Percentiles rank a stretch among this genome's conserved stretches.
phyloP scores from a whole-genome alignment of 2,329 filamentous ascomycete species.

The Fusarium pilosicola region DNA sequence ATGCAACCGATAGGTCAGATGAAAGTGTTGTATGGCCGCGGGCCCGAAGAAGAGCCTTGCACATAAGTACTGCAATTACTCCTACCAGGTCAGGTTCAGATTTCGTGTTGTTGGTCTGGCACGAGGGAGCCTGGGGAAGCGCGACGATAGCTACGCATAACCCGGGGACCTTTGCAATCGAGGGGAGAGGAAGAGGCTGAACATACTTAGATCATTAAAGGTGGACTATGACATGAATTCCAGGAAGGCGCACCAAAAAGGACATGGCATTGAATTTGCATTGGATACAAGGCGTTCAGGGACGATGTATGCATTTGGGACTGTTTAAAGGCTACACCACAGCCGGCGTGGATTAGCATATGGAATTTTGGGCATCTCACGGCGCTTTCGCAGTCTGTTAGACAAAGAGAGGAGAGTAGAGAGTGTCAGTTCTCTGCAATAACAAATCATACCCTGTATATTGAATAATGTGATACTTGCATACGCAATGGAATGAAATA shows the following conservation, averaged over 20 bases:
- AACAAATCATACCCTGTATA: neutral
- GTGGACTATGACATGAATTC: neutral
- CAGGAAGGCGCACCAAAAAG: conserved; percentile 14
- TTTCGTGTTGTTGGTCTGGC: neutral
- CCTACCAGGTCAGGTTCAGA: neutral
- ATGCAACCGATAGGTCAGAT: neutral
- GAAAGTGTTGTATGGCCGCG: neutral
- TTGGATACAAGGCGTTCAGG: conserved; percentile 37
- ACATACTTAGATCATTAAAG: neutral
- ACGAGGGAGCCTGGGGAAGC: neutral
- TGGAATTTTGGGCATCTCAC: neutral
- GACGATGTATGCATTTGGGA: conserved; percentile 7
- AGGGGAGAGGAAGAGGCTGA: neutral
- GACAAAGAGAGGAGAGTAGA: neutral
- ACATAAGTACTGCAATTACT: neutral
- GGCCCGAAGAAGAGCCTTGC: neutral
- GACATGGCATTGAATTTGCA: conserved; percentile 29
- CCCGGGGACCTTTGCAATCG: neutral
- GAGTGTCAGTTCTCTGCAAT: neutral
- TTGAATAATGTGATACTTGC: neutral
- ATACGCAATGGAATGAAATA: neutral
- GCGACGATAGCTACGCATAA: neutral
- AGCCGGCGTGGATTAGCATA: neutral
- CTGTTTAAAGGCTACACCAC: neutral
- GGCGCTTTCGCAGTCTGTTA: neutral